Conservation (phyloP, 257 asterid species). For the Jacaranda mimosifolia region DNA sequence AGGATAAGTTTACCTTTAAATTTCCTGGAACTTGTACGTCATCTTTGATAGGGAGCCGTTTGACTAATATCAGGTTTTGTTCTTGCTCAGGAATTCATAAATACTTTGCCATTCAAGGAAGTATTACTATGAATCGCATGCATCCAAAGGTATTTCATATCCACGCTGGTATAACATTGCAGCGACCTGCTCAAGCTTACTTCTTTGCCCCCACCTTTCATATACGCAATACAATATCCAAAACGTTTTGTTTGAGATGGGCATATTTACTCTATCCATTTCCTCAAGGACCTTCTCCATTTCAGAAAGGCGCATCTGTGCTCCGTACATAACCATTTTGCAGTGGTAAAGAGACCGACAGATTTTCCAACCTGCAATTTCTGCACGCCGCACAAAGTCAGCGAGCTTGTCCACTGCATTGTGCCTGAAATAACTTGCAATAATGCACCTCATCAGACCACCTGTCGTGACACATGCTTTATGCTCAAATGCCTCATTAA, state of each 20-base stretch:
- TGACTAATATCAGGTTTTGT: constrained; percentile 27
- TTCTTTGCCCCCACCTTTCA: constrained; percentile 52
- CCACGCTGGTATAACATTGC: constrained; percentile 84
- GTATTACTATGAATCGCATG: constrained; percentile 30
- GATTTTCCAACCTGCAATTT: constrained; percentile 75
- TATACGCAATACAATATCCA: constrained; percentile 71
- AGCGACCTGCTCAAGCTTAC: constrained; percentile 66
- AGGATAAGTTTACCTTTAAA: constrained; percentile 39
- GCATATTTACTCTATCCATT: constrained; percentile 67
- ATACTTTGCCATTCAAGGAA: constrained; percentile 1
- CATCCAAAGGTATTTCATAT: constrained; percentile 44
- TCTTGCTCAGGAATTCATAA: constrained; percentile 35
- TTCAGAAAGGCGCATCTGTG: constrained; percentile 72
- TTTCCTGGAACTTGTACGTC: constrained; percentile 25
- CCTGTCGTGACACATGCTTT: constrained; percentile 51
- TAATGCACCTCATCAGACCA: constrained; percentile 62
- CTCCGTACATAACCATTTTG: constrained; percentile 81
- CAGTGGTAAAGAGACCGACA: constrained; percentile 86
- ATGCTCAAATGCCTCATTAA: constrained; percentile 67
- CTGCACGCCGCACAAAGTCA: constrained; percentile 66
- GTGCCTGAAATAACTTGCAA: constrained; percentile 72
- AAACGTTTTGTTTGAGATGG: constrained; percentile 60
- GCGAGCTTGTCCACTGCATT: constrained; percentile 81
- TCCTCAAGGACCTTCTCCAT: constrained; percentile 87
- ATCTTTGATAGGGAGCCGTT: constrained; percentile 24